These are phyloP conservation scores for Monosporascus sp. DNA, from an alignment of 2,329 filamentous ascomycete genomes.

Conservation along the genomic window DNA sequence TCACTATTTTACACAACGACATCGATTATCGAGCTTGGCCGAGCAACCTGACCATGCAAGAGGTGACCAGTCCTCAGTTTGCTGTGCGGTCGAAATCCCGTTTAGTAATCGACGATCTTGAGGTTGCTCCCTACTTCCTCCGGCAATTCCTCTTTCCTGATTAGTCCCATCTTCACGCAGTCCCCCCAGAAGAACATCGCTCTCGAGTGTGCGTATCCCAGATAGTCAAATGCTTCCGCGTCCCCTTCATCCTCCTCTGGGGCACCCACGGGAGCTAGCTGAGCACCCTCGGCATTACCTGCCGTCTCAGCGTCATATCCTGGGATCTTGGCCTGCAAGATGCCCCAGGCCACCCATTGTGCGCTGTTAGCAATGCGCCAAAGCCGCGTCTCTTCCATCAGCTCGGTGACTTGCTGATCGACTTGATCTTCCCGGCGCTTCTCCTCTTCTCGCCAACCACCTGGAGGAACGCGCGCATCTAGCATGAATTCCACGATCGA, in stretches of 20 bases:
- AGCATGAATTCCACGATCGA: constrained; percentile 72
- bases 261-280: constrained; percentile 3
- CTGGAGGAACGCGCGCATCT: constrained; percentile 60
- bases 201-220: constrained; percentile 84
- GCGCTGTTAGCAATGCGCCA: constrained; percentile 88
- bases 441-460: constrained; percentile 57
- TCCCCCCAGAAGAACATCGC: constrained; percentile 96
- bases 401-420: constrained; percentile 62
- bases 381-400: constrained; percentile 73
- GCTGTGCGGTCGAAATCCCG: not conserved
- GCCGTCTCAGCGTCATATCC: constrained; percentile 54
- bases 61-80: no score
- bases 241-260: constrained; percentile 41
- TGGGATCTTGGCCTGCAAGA: constrained; percentile 86
- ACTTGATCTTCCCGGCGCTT: constrained; percentile 55
- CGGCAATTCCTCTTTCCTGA: constrained; percentile 72
- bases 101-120: constrained; percentile 63
- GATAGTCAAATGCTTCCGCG: constrained; percentile 78
- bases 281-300: constrained; percentile 20
- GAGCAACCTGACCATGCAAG: no score
- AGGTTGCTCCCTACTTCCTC: constrained; percentile 56
- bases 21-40: no score
- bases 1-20: no score
- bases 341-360: constrained; percentile 93
- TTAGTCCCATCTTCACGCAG: constrained; percentile 69